These are phyloP conservation scores for Thelonectria discophora DNA, from an alignment of 2,329 filamentous ascomycete species.

Conservation along the genomic window DNA sequence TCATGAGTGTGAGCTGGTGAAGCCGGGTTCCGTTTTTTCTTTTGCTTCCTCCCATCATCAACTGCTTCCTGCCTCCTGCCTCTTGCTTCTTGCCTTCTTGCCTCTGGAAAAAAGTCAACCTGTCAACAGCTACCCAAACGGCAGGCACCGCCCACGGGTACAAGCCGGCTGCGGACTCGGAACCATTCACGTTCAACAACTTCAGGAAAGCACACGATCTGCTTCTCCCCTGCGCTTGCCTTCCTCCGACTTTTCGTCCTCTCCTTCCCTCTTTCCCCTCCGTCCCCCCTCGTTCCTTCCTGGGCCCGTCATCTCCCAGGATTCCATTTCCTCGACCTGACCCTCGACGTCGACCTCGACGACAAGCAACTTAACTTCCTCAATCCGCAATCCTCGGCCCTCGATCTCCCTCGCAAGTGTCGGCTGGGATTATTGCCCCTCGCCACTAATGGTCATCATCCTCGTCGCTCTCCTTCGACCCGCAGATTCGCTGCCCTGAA, in stretches of 20 bases:
- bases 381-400: background rate
- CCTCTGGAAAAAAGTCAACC: background rate
- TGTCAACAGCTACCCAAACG: background rate
- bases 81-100: too few relatives aligned
- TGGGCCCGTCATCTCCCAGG: conserved; percentile 9
- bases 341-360: background rate
- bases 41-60: background rate
- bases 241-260: background rate
- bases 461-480: conserved; percentile 20
- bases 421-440: conserved; percentile 1
- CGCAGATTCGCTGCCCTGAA: conserved; percentile 22
- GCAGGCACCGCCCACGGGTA: conserved; percentile 3
- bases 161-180: background rate
- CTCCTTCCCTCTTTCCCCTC: background rate
- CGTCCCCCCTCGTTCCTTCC: background rate
- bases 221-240: background rate
- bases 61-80: background rate
- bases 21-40: background rate
- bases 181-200: background rate
- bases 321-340: background rate
- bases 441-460: conserved; percentile 16
- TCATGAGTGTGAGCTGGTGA: background rate
- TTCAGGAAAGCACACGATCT: background rate
- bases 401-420: background rate
- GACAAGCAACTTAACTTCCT: background rate